Evolutionary conservation across 495 filamentous ascomycete genomes (phyloP).

Genomic region (Geoglossum glabrum): DNA sequence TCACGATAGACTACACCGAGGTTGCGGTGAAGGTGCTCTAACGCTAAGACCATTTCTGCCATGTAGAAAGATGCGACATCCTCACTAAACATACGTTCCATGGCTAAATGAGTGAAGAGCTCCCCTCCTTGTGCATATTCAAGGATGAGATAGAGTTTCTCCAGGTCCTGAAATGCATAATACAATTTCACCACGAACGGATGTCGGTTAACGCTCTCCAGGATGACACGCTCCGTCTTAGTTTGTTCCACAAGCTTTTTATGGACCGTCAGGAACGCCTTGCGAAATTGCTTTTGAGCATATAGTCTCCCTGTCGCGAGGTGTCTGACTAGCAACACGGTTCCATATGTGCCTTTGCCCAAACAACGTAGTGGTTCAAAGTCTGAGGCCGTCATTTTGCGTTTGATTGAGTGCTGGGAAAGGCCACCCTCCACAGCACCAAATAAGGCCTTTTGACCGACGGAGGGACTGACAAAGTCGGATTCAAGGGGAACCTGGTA

Average conservation of each 20-base stretch:
- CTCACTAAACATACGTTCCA: slow-evolving; percentile 83
- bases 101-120: slow-evolving; percentile 72
- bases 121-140: slow-evolving; percentile 98
- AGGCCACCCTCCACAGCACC: slow-evolving; percentile 25
- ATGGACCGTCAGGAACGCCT: slow-evolving; percentile 77
- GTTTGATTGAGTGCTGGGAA: slow-evolving; percentile 19
- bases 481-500: slow-evolving; percentile 79
- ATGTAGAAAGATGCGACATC: slow-evolving; percentile 86
- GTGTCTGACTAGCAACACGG: slow-evolving; percentile 82
- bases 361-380: slow-evolving; percentile 89
- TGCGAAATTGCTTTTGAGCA: slow-evolving; percentile 96
- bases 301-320: slow-evolving; percentile 68
- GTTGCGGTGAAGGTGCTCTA: slow-evolving; percentile 77
- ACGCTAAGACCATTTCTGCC: slow-evolving; percentile 86
- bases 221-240: slow-evolving; percentile 81
- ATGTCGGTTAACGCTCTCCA: slow-evolving; percentile 88
- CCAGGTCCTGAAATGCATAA: slow-evolving; percentile 95
- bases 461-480: slow-evolving; percentile 66
- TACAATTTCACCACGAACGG: slow-evolving; percentile 94
- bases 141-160: slow-evolving; percentile 92
- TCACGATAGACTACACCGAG: slow-evolving; percentile 93
- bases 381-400: slow-evolving; percentile 81
- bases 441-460: slow-evolving; percentile 19
- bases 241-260: slow-evolving; percentile 92
- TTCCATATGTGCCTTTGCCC: slow-evolving; percentile 89